Evolutionary conservation across 2,329 filamentous ascomycete genomes (phyloP).

Genomic region (Huntiella abstrusa): DNA sequence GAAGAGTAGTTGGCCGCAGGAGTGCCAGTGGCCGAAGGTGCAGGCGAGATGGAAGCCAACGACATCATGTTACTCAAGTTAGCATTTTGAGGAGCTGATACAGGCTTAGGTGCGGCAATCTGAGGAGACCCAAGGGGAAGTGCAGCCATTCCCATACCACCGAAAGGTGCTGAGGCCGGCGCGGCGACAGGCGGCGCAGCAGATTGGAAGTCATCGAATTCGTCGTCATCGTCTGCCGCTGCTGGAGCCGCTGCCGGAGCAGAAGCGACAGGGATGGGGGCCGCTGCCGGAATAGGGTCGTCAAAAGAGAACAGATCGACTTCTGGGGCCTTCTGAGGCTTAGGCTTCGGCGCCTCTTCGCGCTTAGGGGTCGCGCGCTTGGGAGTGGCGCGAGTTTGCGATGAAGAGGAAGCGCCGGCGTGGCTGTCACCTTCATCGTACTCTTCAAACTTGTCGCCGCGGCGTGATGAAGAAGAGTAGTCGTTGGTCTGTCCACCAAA

Average conservation of each 20-base stretch:
- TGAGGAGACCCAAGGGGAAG: conserved; percentile 34
- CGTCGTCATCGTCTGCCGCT: conserved; percentile 52
- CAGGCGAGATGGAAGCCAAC: conserved; percentile 65
- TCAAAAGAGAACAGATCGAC: conserved; percentile 88
- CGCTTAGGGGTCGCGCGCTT: conserved; percentile 21
- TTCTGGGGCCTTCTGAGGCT: conserved; percentile 57
- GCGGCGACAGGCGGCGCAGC: conserved; percentile 43
- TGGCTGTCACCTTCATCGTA: conserved; percentile 93
- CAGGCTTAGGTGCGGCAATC: conserved; percentile 52
- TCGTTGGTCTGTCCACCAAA: conserved; percentile 64
- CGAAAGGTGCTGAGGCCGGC: conserved; percentile 19
- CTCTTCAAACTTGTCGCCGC: conserved; percentile 73
- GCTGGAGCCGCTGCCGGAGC: conserved; percentile 2
- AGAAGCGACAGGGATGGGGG: conserved; percentile 20
- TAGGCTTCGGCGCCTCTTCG: conserved; percentile 45
- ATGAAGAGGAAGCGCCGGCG: conserved; percentile 29
- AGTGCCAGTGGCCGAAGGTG: conserved; percentile 35
- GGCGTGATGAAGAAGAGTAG: conserved; percentile 43
- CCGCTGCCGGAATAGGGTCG: conserved; percentile 33
- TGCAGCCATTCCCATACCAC: conserved; percentile 26
- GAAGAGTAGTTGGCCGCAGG: conserved; percentile 46
- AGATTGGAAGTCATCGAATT: conserved; percentile 96
- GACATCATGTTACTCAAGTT: conserved; percentile 64
- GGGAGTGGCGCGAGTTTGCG: conserved; percentile 13
- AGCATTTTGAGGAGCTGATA: conserved; percentile 64